Conservation (phyloP, 176 grass and related monocot species). For the Triticum dicoccoides region DNA sequence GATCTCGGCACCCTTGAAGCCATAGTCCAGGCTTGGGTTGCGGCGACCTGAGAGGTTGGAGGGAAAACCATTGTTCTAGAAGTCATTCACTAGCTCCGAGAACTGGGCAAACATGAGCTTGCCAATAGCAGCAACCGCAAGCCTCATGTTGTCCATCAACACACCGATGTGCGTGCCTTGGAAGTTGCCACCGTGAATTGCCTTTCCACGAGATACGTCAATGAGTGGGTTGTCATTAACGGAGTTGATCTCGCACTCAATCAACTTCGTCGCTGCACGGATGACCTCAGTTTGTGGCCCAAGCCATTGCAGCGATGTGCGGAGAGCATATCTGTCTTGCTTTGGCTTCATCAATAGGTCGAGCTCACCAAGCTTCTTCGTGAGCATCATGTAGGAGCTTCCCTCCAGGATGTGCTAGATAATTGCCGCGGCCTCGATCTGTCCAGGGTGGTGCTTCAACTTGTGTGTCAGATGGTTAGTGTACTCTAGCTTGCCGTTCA, state of each 20-base stretch:
- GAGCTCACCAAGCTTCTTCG: slow-evolving; percentile 42
- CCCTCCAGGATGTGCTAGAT: slow-evolving; percentile 58
- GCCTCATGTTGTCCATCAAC: slow-evolving; percentile 58
- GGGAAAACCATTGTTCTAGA: slow-evolving; percentile 77
- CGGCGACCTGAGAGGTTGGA: slow-evolving; percentile 76
- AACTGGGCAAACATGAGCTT: slow-evolving; percentile 80
- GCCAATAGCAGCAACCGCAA: slow-evolving; percentile 53
- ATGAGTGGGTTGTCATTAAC: slow-evolving; percentile 62
- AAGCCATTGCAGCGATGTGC: slow-evolving; percentile 51
- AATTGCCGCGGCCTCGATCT: slow-evolving; percentile 62
- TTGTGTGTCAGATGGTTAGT: slow-evolving; percentile 83
- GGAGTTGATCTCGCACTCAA: slow-evolving; percentile 61
- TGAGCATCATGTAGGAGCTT: slow-evolving; percentile 56
- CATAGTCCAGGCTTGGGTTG: slow-evolving; percentile 85
- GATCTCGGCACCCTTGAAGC: slow-evolving; percentile 85
- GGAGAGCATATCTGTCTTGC: slow-evolving; percentile 65
- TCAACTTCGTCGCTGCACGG: slow-evolving; percentile 46
- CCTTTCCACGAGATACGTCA: slow-evolving; percentile 54
- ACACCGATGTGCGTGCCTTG: slow-evolving; percentile 60
- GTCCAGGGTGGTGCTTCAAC: slow-evolving; percentile 71
- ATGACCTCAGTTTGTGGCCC: slow-evolving; percentile 34
- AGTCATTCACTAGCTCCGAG: slow-evolving; percentile 80
- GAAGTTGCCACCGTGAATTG: slow-evolving; percentile 62
- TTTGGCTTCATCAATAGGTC: slow-evolving; percentile 59
- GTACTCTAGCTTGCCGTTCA: slow-evolving; percentile 80